phyloP scores from a whole-genome alignment of 1,284 basidiomycete genomes.

The Heterobasidion annosum region DNA sequence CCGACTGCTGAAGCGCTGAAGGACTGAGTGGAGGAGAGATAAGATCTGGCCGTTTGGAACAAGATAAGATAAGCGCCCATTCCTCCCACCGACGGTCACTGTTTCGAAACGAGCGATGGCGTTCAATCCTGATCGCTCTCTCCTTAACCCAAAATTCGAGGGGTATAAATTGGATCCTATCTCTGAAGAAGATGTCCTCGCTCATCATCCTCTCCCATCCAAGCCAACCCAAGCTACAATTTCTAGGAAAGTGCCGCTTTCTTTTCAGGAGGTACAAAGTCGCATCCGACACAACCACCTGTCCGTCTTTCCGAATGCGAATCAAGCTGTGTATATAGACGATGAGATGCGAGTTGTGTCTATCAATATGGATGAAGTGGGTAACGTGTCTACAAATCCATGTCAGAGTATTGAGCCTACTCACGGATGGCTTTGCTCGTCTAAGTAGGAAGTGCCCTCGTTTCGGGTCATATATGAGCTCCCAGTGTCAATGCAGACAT shows the following conservation, averaged over 20 bases:
- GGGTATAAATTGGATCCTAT: constrained; percentile 69
- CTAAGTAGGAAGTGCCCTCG: constrained; percentile 45
- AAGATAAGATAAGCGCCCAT: background rate
- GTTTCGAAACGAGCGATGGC: constrained; percentile 4
- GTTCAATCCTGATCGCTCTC: constrained; percentile 30
- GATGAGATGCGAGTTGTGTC: constrained; percentile 53
- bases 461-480: constrained; percentile 55
- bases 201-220: constrained; percentile 40
- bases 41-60: too few species aligned
- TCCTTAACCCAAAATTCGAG: constrained; percentile 80
- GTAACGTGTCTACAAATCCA: constrained; percentile 35
- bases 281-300: constrained; percentile 85
- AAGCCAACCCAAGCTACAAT: constrained; percentile 51
- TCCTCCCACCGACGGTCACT: background rate
- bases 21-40: too few species aligned
- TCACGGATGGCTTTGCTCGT: background rate
- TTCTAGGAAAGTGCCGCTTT: constrained; percentile 50
- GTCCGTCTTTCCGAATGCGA: constrained; percentile 33
- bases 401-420: background rate
- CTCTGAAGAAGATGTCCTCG: constrained; percentile 44
- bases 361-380: constrained; percentile 31
- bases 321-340: constrained; percentile 65
- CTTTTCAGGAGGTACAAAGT: constrained; percentile 76
- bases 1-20: too few species aligned
- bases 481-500: constrained; percentile 37